Percentiles rank a stretch among this genome's conserved stretches.
phyloP scores from a whole-genome alignment of 2,329 filamentous ascomycete species.

The Phaeosphaeriaceae sp. region DNA sequence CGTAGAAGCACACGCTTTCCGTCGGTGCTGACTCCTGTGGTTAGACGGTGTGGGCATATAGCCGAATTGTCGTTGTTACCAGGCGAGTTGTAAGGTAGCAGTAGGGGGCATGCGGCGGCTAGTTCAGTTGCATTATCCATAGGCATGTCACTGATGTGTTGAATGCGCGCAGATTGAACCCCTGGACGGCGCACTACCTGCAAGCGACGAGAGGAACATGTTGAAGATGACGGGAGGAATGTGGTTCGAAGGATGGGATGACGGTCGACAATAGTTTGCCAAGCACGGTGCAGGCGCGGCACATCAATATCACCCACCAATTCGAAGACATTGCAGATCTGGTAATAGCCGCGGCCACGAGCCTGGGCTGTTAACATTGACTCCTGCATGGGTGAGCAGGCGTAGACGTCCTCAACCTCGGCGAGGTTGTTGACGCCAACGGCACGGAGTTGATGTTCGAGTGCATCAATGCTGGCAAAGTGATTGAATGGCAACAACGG shows the following conservation, averaged over 20 bases:
- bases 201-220: no score
- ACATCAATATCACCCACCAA: slow-evolving; percentile 1
- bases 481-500: slow-evolving; percentile 18
- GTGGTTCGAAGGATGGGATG: slow-evolving; percentile 23
- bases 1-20: no score
- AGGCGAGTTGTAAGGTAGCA: no score
- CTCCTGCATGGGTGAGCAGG: slow-evolving; percentile 18
- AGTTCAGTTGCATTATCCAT: no score
- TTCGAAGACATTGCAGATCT: neutral
- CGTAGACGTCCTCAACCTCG: slow-evolving; percentile 19
- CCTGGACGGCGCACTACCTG: no score
- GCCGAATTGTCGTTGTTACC: no score
- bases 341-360: slow-evolving; percentile 1
- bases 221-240: slow-evolving; percentile 1
- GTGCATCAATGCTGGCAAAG: slow-evolving; percentile 11
- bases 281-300: slow-evolving; percentile 12
- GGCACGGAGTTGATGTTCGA: slow-evolving; percentile 11
- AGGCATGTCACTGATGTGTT: no score
- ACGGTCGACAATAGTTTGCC: slow-evolving; percentile 18
- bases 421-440: slow-evolving; percentile 4
- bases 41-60: no score
- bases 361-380: neutral
- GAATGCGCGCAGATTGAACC: no score
- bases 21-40: no score
- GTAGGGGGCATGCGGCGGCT: no score